Evolutionary conservation across 2,329 filamentous ascomycete genomes (phyloP).

Genomic region (Aspergillus nomiae): DNA sequence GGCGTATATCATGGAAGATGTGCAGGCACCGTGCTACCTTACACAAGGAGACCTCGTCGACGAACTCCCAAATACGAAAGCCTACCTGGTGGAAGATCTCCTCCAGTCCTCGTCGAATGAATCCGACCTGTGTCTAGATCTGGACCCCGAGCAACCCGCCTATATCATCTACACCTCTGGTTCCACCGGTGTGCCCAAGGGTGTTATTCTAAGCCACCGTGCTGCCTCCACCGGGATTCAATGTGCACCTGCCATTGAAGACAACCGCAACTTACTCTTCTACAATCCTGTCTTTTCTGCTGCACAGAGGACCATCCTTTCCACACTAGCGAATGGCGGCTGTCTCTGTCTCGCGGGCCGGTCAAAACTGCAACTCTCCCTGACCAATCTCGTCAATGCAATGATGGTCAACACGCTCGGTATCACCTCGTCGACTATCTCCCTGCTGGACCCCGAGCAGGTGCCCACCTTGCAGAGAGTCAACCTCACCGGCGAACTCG

Average conservation of each 20-base stretch:
- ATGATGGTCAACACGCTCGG: constrained; percentile 16
- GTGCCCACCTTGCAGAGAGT: constrained; percentile 15
- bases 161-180: constrained; percentile 22
- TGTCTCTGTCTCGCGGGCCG: constrained; percentile 13
- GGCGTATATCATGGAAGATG: constrained; percentile 10
- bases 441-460: constrained; percentile 9
- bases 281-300: constrained; percentile 19
- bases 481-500: constrained; percentile 15
- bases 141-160: constrained; percentile 4
- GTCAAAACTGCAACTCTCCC: constrained; percentile 6
- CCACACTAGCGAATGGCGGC: constrained; percentile 12
- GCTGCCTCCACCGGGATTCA: constrained; percentile 10
- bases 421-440: constrained; percentile 12
- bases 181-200: constrained; percentile 18
- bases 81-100: constrained; percentile 5
- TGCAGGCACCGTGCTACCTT: constrained; percentile 8
- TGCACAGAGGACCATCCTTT: constrained; percentile 14
- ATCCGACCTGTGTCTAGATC: not conserved
- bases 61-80: not conserved
- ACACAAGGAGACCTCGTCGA: not conserved
- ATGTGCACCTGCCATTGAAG: constrained; percentile 3
- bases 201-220: constrained; percentile 8
- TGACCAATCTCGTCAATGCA: constrained; percentile 8
- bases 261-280: constrained; percentile 15
- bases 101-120: not conserved